Conservation (phyloP, 371 early-diverging fungal genomes). For the Phascolomyces articulosus region DNA sequence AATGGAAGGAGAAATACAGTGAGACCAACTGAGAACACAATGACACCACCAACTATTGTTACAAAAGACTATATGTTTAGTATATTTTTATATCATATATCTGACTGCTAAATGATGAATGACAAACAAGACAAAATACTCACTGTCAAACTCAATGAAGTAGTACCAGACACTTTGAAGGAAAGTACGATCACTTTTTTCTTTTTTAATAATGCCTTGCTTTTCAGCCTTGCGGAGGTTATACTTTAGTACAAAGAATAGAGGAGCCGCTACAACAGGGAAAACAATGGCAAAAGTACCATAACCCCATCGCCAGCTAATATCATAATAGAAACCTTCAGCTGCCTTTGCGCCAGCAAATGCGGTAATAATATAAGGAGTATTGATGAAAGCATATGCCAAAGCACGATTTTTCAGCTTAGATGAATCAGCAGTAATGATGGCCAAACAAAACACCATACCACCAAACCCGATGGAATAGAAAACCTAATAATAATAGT, state of each 20-base stretch:
- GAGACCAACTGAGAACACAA: constrained; percentile 21
- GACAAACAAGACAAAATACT: neutral
- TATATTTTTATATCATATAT: no score
- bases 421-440: constrained; percentile 10
- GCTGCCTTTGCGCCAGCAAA: constrained; percentile 12
- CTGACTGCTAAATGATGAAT: no score
- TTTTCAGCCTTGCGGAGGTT: constrained; percentile 21
- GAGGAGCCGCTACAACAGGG: constrained; percentile 21
- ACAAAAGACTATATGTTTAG: no score
- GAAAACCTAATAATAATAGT: constrained; percentile 15
- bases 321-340: constrained; percentile 9
- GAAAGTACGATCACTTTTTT: constrained; percentile 6
- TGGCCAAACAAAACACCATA: constrained; percentile 17
- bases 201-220: constrained; percentile 6
- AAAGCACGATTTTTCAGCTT: constrained; percentile 17
- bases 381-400: constrained; percentile 7
- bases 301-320: constrained; percentile 23
- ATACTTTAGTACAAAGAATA: constrained; percentile 16
- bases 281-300: constrained; percentile 22
- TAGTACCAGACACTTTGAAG: constrained; percentile 9
- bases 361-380: constrained; percentile 17
- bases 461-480: constrained; percentile 19
- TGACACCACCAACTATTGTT: constrained; percentile 14
- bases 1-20: constrained; percentile 21
- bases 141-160: constrained; percentile 19